These are phyloP conservation scores for Sicyos edulis DNA, from an alignment of 306 rosid species.

Conservation along the genomic window DNA sequence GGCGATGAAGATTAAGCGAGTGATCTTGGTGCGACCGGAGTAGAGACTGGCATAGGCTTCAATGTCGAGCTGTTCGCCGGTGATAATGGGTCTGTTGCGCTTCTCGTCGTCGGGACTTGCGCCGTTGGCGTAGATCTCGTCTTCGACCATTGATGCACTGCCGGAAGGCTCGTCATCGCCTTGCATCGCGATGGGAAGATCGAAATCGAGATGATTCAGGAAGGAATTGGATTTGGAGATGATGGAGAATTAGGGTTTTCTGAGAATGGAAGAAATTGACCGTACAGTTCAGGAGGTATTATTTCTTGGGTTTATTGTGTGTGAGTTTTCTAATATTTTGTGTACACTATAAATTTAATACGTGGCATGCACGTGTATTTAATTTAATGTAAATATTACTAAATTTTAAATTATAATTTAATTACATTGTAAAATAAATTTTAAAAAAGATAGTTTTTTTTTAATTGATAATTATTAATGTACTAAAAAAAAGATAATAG, in stretches of 20 bases:
- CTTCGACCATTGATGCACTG: slow-evolving; percentile 60
- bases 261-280: neutral
- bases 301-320: neutral
- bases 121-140: slow-evolving; percentile 80
- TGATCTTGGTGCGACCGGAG: slow-evolving; percentile 77
- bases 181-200: slow-evolving; percentile 43
- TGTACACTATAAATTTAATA: too few species aligned
- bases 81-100: slow-evolving; percentile 56
- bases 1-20: slow-evolving; percentile 74
- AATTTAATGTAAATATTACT: too few species aligned
- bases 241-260: slow-evolving; percentile 23
- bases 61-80: slow-evolving; percentile 91
- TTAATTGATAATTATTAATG: too few species aligned
- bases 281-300: neutral
- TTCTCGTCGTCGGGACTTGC: slow-evolving; percentile 42
- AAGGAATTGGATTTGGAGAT: neutral
- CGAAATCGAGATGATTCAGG: neutral
- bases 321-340: neutral
- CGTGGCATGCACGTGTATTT: too few species aligned
- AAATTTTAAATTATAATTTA: too few species aligned
- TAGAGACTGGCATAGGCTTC: slow-evolving; percentile 88
- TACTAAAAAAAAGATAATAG: too few species aligned
- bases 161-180: slow-evolving; percentile 62
- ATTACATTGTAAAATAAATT: too few species aligned
- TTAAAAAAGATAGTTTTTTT: too few species aligned